A percentile compares a stretch with the other conserved stretches of the same genome.
phyloP scores from a whole-genome alignment of 768 basidiomycete species.

The Pleurotus cornucopiae region DNA sequence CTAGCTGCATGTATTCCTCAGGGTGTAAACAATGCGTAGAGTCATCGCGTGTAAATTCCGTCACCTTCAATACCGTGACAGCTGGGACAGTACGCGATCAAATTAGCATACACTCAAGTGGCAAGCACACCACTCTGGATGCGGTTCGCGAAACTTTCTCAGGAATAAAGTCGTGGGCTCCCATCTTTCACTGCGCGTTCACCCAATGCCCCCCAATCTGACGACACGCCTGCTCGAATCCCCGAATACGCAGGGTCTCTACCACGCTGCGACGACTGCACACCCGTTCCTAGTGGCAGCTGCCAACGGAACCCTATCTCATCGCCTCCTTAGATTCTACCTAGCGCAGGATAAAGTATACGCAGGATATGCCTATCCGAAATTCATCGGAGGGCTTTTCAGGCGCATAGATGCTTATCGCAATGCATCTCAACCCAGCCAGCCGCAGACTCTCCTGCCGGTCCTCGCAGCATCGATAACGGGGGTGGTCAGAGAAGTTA shows the following conservation, averaged over 20 bases:
- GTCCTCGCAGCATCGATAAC: slow-evolving; percentile 34
- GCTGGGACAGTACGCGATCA: too few relatives aligned
- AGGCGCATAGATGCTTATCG: slow-evolving; percentile 49
- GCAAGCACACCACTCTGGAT: too few relatives aligned
- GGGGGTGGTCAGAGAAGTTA: slow-evolving; percentile 53
- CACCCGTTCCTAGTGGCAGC: slow-evolving; percentile 61
- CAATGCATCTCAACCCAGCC: slow-evolving; percentile 37
- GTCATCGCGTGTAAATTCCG: too few relatives aligned
- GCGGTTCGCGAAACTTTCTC: too few relatives aligned
- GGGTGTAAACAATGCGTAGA: too few relatives aligned
- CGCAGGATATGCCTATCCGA: slow-evolving; percentile 70
- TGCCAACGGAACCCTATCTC: slow-evolving; percentile 44
- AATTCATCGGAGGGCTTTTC: slow-evolving; percentile 65
- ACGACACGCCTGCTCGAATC: background rate
- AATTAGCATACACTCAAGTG: too few relatives aligned
- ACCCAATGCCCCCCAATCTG: background rate
- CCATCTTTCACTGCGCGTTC: background rate
- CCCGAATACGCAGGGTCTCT: slow-evolving; percentile 27
- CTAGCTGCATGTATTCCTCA: too few relatives aligned
- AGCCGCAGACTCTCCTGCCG: slow-evolving; percentile 29
- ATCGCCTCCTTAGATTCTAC: slow-evolving; percentile 51
- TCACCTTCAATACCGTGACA: too few relatives aligned
- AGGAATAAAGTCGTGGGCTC: too few relatives aligned
- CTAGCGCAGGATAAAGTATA: slow-evolving; percentile 73
- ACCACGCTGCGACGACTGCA: slow-evolving; percentile 38